Evolutionary conservation across 2,329 filamentous ascomycete genomes (phyloP), one percentile per base, ranked within the genome.

Genomic region (Calycina herbarum): DNA sequence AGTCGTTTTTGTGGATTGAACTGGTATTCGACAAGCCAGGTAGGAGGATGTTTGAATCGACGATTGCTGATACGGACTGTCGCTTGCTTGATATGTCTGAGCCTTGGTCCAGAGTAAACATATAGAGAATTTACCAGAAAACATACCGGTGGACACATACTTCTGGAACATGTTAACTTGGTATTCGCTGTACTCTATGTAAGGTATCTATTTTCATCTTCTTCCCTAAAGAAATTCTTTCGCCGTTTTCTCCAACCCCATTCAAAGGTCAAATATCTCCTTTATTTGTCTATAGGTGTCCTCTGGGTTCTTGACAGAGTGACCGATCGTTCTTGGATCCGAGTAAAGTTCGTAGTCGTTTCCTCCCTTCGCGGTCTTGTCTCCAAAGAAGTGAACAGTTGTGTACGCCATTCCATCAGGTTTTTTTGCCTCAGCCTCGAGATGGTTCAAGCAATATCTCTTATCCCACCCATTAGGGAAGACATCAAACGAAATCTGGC

Each of bases 401-500:
- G 87, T 92, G 83, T 94, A 98, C 29, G 88, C 81, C 69, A 96
- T 82, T 68, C 90, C 89, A 74, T 86, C 89, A 51, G 85, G 82
- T 77, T 85, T 83, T 80, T 85, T 81, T 69, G 90, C 89, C 78
- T 97, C 94, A 69, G 85, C 85, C 81, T 95, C 92, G 68, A 98
- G 83, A 79, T 97, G 94, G 73, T 86, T 83, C 72, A 98, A 84
- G 82, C 94, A 97, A 85, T 97, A 99, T 10, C 92, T 97, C 88
- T 98, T 99, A 82, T 99, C 95, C 95, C 95, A 99, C 76, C 95
- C 95, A 2, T 83, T 86, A 70, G 95, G 95, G 85, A 99, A 99
- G 74, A 98, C 91, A 77, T 99, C 95, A 79, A 99, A 99, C 67
- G 94, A 97, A 80, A 99, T 97, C 77, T 97, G 93, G 62, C 95